Evolutionary conservation across 2,329 filamentous ascomycete genomes (phyloP).

Genomic region (Pyrenophora tritici-repentis): DNA sequence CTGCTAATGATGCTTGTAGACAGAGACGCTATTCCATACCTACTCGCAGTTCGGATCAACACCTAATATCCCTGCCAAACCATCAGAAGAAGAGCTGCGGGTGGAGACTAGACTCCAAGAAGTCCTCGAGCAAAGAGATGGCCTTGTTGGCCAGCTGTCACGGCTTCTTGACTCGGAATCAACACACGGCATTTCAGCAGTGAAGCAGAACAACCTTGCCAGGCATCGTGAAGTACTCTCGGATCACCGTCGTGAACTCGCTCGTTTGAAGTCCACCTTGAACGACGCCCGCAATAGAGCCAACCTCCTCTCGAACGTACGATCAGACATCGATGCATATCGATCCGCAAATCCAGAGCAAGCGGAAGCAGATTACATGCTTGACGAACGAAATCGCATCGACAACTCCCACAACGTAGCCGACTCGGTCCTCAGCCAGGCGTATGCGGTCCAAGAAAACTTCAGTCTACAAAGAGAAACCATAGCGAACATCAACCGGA

Average conservation of each 20-base stretch:
- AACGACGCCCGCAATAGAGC: conserved; percentile 80
- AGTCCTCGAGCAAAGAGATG: conserved; percentile 85
- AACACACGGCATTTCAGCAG: conserved; percentile 80
- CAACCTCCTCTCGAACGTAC: conserved; percentile 88
- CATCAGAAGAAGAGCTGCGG: conserved; percentile 80
- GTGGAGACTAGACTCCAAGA: conserved; percentile 84
- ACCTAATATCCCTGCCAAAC: conserved; percentile 77
- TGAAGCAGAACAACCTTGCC: conserved; percentile 96
- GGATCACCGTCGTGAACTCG: conserved; percentile 83
- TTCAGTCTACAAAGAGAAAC: conserved; percentile 88
- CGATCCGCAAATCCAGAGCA: conserved; percentile 78
- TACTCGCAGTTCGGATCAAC: conserved; percentile 91
- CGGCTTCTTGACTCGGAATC: conserved; percentile 94
- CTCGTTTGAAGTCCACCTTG: conserved; percentile 74
- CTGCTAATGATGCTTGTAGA: conserved; percentile 59
- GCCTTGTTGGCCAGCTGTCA: conserved; percentile 77
- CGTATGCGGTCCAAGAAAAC: conserved; percentile 93
- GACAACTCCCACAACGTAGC: conserved; percentile 89
- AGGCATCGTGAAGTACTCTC: conserved; percentile 88
- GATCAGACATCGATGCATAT: conserved; percentile 89
- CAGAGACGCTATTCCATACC: conserved; percentile 78
- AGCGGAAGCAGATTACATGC: conserved; percentile 95
- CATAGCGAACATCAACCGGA: conserved; percentile 82
- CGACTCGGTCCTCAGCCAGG: conserved; percentile 89
- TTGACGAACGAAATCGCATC: conserved; percentile 82